Base-by-base conservation (phyloP, 2,329 filamentous ascomycete species). In the Cladophialophora exuberans region DNA sequence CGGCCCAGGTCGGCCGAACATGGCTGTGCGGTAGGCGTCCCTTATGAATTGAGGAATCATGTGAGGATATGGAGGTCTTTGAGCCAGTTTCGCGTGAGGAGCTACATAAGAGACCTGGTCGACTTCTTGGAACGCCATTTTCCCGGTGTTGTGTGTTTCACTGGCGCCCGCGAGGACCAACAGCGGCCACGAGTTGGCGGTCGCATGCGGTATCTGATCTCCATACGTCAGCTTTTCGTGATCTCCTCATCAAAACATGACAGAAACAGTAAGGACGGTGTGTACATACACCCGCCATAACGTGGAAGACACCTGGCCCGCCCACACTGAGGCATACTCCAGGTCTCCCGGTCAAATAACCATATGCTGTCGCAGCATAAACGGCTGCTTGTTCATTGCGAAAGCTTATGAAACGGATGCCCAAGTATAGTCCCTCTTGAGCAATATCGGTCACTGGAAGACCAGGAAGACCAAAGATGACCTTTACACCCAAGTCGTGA, bases 361-460 rank as follows among this genome's bases (percentile, higher is more conserved):
- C 81, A 73, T 83, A 83, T 6, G 78, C 78, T 44, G 77, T 80
- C 3, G 81, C 80, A 10, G 81, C 80, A 71, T 83, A 83, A 58
- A 75, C 76, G 23, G 78, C 79, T 10, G 81, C 79, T 66, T 84
- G 81, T 60, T 84, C 81, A 61, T 83, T 84, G 23, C 81, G 72
- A 60, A 83, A 83, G 23, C 75, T 79, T 47, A 83, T 77, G 67
- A 83, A 83, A 23, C 78, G 74, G 58, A 84, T 82, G 1, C 81
- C 80, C 30, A 81, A 67, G 47, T 78, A 75, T 63, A 83, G 77
- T 42, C 76, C 78, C 66, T 82, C 76, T 66, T 83, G 79, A 20
- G 78, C 81, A 31, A 83, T 80, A 54, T 82, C 78, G 20, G 80
- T 77, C 5, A 83, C 76, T 7, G 80, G 80, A 28, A 81, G 75